These are phyloP conservation scores for Globisporangium cystogenes DNA, from an alignment of 352 stramenopile genomes.

Conservation along the genomic window DNA sequence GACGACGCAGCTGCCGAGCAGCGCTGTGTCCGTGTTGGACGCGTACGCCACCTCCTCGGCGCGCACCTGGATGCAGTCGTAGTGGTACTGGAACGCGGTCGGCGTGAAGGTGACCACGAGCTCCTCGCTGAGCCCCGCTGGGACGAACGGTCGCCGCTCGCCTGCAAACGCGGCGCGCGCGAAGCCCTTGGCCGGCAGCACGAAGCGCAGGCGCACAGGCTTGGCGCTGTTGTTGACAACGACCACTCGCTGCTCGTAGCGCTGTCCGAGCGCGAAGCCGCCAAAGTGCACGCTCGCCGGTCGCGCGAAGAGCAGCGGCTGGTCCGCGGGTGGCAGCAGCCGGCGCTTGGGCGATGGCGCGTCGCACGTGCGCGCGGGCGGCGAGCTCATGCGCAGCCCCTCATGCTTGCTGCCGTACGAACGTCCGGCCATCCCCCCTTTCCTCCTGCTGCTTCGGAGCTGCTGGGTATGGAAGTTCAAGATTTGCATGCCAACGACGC, in stretches of 20 bases:
- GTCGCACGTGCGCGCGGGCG: slow-evolving; percentile 9
- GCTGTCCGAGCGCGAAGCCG: slow-evolving; percentile 62
- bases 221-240: slow-evolving; percentile 78
- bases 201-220: slow-evolving; percentile 66
- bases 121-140: slow-evolving; percentile 71
- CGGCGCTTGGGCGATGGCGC: slow-evolving; percentile 17
- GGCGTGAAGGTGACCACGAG: slow-evolving; percentile 71
- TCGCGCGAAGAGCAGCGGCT: slow-evolving; percentile 38
- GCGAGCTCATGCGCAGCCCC: slow-evolving; percentile 11
- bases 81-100: slow-evolving; percentile 83
- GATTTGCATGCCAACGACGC: no score
- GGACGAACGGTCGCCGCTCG: slow-evolving; percentile 59
- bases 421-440: slow-evolving; percentile 11
- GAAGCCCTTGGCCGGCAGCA: slow-evolving; percentile 31
- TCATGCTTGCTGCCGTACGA: slow-evolving; percentile 12
- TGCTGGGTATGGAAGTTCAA: no score
- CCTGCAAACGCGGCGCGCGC: slow-evolving; percentile 53
- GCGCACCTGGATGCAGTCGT: slow-evolving; percentile 79
- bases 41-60: slow-evolving; percentile 70
- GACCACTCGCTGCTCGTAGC: slow-evolving; percentile 56
- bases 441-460: neutral
- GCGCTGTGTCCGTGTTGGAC: slow-evolving; percentile 35
- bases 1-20: slow-evolving; percentile 46
- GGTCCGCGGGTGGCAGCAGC: slow-evolving; percentile 16
- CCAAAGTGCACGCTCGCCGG: slow-evolving; percentile 85